Conservation (phyloP, 495 filamentous ascomycete genomes). For the Penicillium paradoxum region DNA sequence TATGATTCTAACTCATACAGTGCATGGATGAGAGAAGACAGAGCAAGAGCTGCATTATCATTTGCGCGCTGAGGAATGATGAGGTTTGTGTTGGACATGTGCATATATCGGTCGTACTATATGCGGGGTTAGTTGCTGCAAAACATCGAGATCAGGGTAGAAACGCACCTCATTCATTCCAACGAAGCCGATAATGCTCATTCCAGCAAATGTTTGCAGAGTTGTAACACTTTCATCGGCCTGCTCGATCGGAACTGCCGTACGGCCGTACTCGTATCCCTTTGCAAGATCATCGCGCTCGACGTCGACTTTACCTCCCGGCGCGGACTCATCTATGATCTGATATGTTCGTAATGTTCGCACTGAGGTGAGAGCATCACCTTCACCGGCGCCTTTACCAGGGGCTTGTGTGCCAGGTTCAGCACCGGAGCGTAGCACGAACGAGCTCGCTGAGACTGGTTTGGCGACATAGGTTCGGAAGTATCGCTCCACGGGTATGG, state of each 20-base stretch:
- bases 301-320: conserved; percentile 81
- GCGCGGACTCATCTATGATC: conserved; percentile 64
- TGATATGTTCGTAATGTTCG: conserved; percentile 72
- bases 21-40: conserved; percentile 87
- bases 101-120: conserved; percentile 80
- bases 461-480: conserved; percentile 74
- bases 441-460: conserved; percentile 68
- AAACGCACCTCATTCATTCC: conserved; percentile 59
- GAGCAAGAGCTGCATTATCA: conserved; percentile 67
- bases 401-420: conserved; percentile 37
- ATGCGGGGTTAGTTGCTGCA: conserved; percentile 10
- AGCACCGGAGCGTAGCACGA: conserved; percentile 51
- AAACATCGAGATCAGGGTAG: neutral
- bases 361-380: conserved; percentile 54
- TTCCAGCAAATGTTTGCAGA: conserved; percentile 65
- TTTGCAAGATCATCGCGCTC: conserved; percentile 79
- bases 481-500: conserved; percentile 86
- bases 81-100: conserved; percentile 71
- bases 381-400: conserved; percentile 9
- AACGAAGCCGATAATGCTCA: conserved; percentile 86
- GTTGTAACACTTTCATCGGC: conserved; percentile 78
- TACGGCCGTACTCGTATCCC: conserved; percentile 91
- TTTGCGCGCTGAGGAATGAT: conserved; percentile 71
- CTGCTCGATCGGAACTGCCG: conserved; percentile 81
- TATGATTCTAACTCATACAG: conserved; percentile 82